Percentiles rank a stretch among this genome's conserved stretches.
Conservation (phyloP, 2,329 filamentous ascomycete species). For the Dactylellina haptotyla region DNA sequence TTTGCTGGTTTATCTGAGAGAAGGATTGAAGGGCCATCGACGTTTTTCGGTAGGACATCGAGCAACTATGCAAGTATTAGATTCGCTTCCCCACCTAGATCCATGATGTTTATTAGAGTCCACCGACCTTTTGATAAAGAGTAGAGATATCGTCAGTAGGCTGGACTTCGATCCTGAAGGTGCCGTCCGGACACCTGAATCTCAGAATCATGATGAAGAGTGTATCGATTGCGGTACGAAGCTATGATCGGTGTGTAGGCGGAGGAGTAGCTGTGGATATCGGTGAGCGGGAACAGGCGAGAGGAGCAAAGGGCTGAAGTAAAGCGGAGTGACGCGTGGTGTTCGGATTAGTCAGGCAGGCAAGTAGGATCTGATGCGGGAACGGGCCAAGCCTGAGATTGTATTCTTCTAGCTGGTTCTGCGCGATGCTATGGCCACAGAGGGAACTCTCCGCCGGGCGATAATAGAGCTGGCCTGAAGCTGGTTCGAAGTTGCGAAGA, state of each 20-base stretch:
- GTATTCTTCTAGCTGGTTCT: conserved; percentile 40
- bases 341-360: conserved; percentile 42
- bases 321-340: conserved; percentile 25
- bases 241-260: background rate
- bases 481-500: background rate
- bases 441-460: background rate
- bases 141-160: conserved; percentile 66
- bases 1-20: conserved; percentile 72
- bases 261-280: background rate
- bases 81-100: conserved; percentile 28
- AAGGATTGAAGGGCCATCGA: conserved; percentile 70
- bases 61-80: conserved; percentile 63
- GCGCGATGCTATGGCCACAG: background rate
- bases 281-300: background rate
- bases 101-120: too few species aligned
- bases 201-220: conserved; percentile 76
- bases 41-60: conserved; percentile 70
- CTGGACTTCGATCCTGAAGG: conserved; percentile 83
- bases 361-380: conserved; percentile 13
- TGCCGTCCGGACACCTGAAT: conserved; percentile 90
- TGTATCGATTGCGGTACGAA: background rate
- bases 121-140: conserved; percentile 56
- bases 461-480: background rate
- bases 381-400: background rate
- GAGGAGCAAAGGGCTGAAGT: background rate